Evolutionary conservation across 1,284 basidiomycete species (phyloP), one percentile per base, ranked within the genome.

Genomic region (Papiliotrema flavescens): DNA sequence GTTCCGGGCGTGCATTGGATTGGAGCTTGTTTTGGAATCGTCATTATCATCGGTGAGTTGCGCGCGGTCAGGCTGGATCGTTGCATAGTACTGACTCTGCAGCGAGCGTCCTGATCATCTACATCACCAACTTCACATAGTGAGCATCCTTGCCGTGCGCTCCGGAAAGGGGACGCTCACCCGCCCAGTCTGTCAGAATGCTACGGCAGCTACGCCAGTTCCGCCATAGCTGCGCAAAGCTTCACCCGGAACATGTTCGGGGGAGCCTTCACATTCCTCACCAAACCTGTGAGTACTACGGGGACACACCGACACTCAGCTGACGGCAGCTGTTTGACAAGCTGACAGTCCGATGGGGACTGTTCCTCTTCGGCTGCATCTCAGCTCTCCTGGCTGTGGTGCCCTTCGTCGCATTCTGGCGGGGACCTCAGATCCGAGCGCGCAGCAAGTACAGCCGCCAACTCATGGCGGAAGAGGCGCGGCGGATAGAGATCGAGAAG

Each of bases 21-120:
- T 24, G 67, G 58, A 1, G 67, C 70, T 13, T 70, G 69, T 53
- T 57, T 76, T 81, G 68, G 85, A 79, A 0, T 87, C 81, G 84
- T 82, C 79, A 41, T 82, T 81, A 26, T 84, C 36, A 60, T 70
- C 24, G 56, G 64, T 69, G 46, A 47, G 59, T 54, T 14, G 19
- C 40, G 45, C 39, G 15, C 35, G 47, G 19, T 41, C 48, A 46
- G 24, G 7, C 3, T 8, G 42, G 17, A 9, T n/a, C 37, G 39
- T 9, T 20, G 51, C 14, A 6, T 26, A 55, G 34, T 17, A 39
- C 53, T 26, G 41, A 49, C 17, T 13, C 20, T 32, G 32, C 32
- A 39, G 47, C 40, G 17, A 37, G 47, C 48, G 57, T 62, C 2
- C 55, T 65, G 50, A 62, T 59, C 3, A 67, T 74, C 55, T 71